Conservation (phyloP, 2,329 filamentous ascomycete species). For the Colletotrichum sp. region DNA sequence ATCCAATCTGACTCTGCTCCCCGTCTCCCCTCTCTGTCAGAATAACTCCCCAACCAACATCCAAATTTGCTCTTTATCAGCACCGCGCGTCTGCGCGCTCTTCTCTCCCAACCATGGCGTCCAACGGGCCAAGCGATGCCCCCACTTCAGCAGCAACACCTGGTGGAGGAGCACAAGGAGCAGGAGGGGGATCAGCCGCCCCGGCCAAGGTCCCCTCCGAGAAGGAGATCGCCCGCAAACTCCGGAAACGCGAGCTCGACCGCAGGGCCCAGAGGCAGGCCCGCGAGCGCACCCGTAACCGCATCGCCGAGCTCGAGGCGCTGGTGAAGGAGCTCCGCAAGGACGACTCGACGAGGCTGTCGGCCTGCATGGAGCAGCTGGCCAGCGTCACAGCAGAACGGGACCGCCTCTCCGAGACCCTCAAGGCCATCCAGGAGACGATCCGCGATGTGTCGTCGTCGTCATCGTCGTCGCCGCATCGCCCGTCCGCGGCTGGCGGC, state of each 20-base stretch:
- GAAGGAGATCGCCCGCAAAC: slow-evolving; percentile 21
- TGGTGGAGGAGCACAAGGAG: neutral
- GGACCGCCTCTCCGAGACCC: slow-evolving; percentile 16
- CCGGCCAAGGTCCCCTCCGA: slow-evolving; percentile 12
- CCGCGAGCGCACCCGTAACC: slow-evolving; percentile 33
- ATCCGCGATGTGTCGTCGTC: slow-evolving; percentile 1
- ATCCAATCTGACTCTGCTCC: neutral
- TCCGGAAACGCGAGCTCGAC: slow-evolving; percentile 36
- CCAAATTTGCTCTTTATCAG: neutral
- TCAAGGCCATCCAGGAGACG: slow-evolving; percentile 20
- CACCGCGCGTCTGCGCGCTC: neutral
- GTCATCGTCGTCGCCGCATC: neutral
- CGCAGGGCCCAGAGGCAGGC: slow-evolving; percentile 34
- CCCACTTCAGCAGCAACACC: neutral
- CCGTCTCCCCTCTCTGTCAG: neutral
- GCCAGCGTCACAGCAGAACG: slow-evolving; percentile 28
- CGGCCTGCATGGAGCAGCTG: slow-evolving; percentile 29
- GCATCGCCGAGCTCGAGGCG: slow-evolving; percentile 33
- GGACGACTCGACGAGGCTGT: slow-evolving; percentile 28
- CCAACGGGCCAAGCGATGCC: neutral
- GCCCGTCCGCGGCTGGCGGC: neutral
- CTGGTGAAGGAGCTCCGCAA: slow-evolving; percentile 29
- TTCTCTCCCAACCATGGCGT: neutral
- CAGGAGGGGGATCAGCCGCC: neutral
- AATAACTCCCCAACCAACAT: neutral